Base-by-base conservation (phyloP, 805 yeast genomes). In the Teunomyces stri region DNA sequence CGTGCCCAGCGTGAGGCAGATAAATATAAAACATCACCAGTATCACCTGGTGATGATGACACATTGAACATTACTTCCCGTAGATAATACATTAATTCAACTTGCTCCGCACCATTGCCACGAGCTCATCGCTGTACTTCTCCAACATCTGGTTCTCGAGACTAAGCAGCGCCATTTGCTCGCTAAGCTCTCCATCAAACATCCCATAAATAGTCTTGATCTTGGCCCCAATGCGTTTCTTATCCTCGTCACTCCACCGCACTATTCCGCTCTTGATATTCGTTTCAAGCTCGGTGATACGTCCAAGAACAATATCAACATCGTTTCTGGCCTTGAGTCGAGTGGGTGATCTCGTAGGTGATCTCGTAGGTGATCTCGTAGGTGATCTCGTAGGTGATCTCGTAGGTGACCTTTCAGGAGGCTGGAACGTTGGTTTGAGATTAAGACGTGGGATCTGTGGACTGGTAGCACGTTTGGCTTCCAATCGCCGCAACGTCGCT, bases 111-210 rank as follows among this genome's bases (percentile, higher is more conserved):
- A 70, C 49, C 29, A 70, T 33, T n/a, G 58, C 52, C 1, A 74
- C 47, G 33, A 74, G 56, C 48, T 62, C 54, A 2, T 69, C 64
- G 53, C 77, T 75, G 51, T 74, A 76, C 22, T 50, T 62, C 35
- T 69, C 69, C 34, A 77, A 54, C 31, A 31, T n/a, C 13, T 37
- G 25, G 2, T 5, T 21, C 25, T 6, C 27, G 27, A 25, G 27
- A 25, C 27, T 9, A 9, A 37, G 40, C 16, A n/a, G 20, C 29
- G n/a, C 40, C 27, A 37, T 21, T 12, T n/a, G 7, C 16, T 27
- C 43, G 6, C 6, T 7, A 7, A 40, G 15, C 10, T 15, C 21
- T 6, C 18, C 37, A 22, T 50, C 51, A 50, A 60, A 58, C 11
- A 58, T 47, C 2, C 35, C 39, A 12, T 53, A 40, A 9, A 65